These are phyloP conservation scores for Komagataella phaffii DNA, from an alignment of 805 yeast species.

Conservation along the genomic window DNA sequence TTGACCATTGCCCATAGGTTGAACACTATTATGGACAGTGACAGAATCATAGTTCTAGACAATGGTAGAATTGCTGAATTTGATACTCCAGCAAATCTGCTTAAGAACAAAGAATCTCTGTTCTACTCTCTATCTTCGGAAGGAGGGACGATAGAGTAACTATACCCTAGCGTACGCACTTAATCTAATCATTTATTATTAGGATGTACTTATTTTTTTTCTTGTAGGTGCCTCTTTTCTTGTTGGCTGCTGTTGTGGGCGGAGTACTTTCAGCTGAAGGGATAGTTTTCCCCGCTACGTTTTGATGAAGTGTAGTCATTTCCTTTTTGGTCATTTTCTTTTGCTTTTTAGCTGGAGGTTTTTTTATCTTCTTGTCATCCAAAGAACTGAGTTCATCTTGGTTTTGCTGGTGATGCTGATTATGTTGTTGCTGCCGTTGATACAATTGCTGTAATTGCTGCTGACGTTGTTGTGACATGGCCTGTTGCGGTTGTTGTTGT, in stretches of 20 bases:
- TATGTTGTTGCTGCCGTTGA: slow-evolving; percentile 5
- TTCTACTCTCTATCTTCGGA: slow-evolving; percentile 74
- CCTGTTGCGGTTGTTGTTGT: slow-evolving; percentile 9
- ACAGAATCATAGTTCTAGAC: slow-evolving; percentile 62
- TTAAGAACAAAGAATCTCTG: slow-evolving; percentile 51
- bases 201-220: slow-evolving; percentile 1
- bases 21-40: slow-evolving; percentile 74
- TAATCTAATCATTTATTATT: background rate
- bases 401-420: background rate
- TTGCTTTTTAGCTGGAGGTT: slow-evolving; percentile 10
- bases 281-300: slow-evolving; percentile 16
- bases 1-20: slow-evolving; percentile 78
- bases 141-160: slow-evolving; percentile 39
- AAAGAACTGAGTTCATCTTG: background rate
- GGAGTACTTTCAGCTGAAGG: slow-evolving; percentile 11
- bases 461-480: slow-evolving; percentile 4
- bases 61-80: slow-evolving; percentile 67
- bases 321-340: slow-evolving; percentile 20
- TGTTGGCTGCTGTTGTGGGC: slow-evolving; percentile 4
- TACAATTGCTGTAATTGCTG: slow-evolving; percentile 7
- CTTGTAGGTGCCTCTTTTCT: slow-evolving; percentile 1
- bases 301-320: slow-evolving; percentile 9
- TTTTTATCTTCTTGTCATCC: background rate
- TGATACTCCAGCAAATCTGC: slow-evolving; percentile 54
- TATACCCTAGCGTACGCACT: background rate